Conservation (phyloP, 768 basidiomycete genomes). For the Tricholoma saponaceum region DNA sequence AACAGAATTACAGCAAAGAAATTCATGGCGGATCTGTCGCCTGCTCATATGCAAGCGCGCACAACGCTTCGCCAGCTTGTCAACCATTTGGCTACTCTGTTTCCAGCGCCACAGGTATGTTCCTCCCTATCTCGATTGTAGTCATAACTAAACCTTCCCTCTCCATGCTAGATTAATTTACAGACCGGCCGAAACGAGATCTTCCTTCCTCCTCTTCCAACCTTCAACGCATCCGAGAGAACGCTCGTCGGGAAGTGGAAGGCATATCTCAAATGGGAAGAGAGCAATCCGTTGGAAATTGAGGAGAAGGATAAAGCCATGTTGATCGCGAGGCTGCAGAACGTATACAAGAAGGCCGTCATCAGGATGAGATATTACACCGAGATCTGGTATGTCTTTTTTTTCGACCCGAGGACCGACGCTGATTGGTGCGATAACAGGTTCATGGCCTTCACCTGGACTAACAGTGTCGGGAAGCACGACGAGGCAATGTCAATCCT, state of each 20-base stretch:
- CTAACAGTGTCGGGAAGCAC: slow-evolving; percentile 62
- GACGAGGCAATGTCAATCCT: slow-evolving; percentile 83
- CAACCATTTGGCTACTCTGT: slow-evolving; percentile 63
- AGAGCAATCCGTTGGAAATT: slow-evolving; percentile 88
- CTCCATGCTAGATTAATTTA: slow-evolving; percentile 16
- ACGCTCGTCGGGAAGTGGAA: slow-evolving; percentile 85
- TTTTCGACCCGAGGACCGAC: background rate
- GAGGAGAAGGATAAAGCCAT: slow-evolving; percentile 75
- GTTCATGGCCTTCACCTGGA: slow-evolving; percentile 90
- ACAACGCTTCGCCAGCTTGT: slow-evolving; percentile 80
- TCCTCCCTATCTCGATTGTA: background rate
- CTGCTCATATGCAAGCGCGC: slow-evolving; percentile 93
- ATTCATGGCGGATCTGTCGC: slow-evolving; percentile 89
- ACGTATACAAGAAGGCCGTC: slow-evolving; percentile 85
- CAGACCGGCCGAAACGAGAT: slow-evolving; percentile 41
- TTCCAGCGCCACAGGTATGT: slow-evolving; percentile 24
- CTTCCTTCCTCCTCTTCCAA: slow-evolving; percentile 67
- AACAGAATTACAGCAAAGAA: slow-evolving; percentile 96
- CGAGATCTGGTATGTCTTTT: slow-evolving; percentile 76
- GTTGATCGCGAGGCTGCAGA: slow-evolving; percentile 67
- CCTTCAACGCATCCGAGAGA: slow-evolving; percentile 69
- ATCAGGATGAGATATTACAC: slow-evolving; percentile 92
- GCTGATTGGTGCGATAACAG: slow-evolving; percentile 34
- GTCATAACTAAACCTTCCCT: background rate
- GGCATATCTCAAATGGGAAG: slow-evolving; percentile 92